Conservation (phyloP, 2,329 filamentous ascomycete species). For the Hypoxylon sp. region DNA sequence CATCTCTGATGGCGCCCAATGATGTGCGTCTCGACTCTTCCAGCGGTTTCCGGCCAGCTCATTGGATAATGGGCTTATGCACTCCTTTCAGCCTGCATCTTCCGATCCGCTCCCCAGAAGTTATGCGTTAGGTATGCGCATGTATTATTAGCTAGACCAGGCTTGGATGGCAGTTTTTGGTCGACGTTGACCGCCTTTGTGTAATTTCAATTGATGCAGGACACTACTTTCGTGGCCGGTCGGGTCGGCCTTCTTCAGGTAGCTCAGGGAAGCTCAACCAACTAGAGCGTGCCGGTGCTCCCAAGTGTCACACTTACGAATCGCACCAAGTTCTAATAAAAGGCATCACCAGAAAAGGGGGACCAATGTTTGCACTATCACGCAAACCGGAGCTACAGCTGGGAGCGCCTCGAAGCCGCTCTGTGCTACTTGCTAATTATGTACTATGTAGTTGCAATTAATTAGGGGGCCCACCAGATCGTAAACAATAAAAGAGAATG, state of each 20-base stretch:
- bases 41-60: constrained; percentile 45
- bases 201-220: constrained; percentile 40
- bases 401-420: constrained; percentile 12
- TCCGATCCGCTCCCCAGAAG: constrained; percentile 7
- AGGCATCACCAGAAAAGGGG: background rate
- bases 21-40: constrained; percentile 41
- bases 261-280: constrained; percentile 7
- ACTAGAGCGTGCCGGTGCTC: constrained; percentile 6
- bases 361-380: constrained; percentile 13
- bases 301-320: constrained; percentile 22
- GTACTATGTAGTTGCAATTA: too few relatives aligned
- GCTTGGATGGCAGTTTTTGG: constrained; percentile 20
- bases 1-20: constrained; percentile 32
- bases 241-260: constrained; percentile 27
- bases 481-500: constrained; percentile 20
- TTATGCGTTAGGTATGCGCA: background rate
- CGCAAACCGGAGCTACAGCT: too few relatives aligned
- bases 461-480: constrained; percentile 12
- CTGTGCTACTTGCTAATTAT: background rate
- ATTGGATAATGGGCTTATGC: constrained; percentile 48
- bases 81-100: constrained; percentile 53
- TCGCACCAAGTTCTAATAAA: constrained; percentile 1
- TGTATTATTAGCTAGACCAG: background rate
- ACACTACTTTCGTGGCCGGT: constrained; percentile 23
- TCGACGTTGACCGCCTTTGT: constrained; percentile 38